These are phyloP conservation scores for Schizophyllum amplum DNA, from an alignment of 1,284 basidiomycete genomes.

Conservation along the genomic window DNA sequence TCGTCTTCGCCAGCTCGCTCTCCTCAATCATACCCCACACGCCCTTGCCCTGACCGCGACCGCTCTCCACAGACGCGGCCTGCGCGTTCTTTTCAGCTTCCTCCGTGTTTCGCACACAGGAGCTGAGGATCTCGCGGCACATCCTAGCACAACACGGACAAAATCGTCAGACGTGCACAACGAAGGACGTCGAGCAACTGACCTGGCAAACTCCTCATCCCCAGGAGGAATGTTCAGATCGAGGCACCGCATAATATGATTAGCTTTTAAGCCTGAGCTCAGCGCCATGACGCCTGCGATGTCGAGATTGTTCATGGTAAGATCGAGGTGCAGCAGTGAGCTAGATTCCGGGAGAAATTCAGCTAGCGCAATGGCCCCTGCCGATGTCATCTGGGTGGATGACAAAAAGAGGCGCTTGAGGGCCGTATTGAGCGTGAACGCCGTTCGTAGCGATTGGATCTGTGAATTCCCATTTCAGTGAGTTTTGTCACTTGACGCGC, in stretches of 20 bases:
- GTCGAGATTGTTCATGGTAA: slow-evolving; percentile 77
- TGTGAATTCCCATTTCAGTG: slow-evolving; percentile 20
- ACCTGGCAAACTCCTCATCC: slow-evolving; percentile 83
- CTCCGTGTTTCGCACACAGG: slow-evolving; percentile 89
- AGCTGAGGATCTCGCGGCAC: slow-evolving; percentile 71
- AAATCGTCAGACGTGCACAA: slow-evolving; percentile 8
- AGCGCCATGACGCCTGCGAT: slow-evolving; percentile 92
- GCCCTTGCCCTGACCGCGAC: slow-evolving; percentile 45
- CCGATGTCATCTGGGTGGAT: slow-evolving; percentile 73
- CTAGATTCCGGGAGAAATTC: slow-evolving; percentile 92
- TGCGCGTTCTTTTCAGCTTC: slow-evolving; percentile 52
- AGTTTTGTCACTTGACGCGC: not conserved
- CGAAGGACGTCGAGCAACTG: too few species aligned
- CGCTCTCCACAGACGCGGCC: slow-evolving; percentile 17
- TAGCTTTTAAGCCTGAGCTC: slow-evolving; percentile 76
- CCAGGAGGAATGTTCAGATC: slow-evolving; percentile 90
- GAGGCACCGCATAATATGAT: slow-evolving; percentile 82
- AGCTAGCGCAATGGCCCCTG: slow-evolving; percentile 90
- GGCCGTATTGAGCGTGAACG: slow-evolving; percentile 89
- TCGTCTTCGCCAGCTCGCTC: slow-evolving; percentile 64
- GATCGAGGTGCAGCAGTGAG: slow-evolving; percentile 82
- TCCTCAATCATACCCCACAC: slow-evolving; percentile 79
- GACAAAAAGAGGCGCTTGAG: slow-evolving; percentile 91
- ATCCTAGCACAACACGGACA: slow-evolving; percentile 32
- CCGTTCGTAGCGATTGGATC: slow-evolving; percentile 85